Base-by-base conservation (phyloP, 257 asterid genomes). In the Primulina huaijiensis region DNA sequence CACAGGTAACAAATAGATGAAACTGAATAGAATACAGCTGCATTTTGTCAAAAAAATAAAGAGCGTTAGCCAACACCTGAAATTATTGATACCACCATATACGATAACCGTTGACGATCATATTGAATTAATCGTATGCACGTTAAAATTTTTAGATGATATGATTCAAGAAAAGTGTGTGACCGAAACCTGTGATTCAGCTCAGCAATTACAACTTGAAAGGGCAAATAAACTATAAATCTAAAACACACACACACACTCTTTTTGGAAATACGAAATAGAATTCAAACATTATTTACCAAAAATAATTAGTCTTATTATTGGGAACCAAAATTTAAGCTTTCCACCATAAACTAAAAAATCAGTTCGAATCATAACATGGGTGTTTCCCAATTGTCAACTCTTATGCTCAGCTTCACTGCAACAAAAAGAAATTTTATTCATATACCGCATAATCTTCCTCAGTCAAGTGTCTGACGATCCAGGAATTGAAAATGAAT, bases 21-120 rank as follows among this genome's bases (percentile, higher is more conserved):
- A 94, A 94, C 65, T 94, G 99, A 62, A 94, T 87, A 60, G 97
- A 97, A 78, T 87, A 94, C 63, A 94, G 53, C 99, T 94, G 93
- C 89, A 84, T 74, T 61, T 52, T 21, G 60, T 68, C 61, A 60
- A 62, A 63, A 21, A 37, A 79, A 61, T 31, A 74, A 62, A 11
- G 5, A 33, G 61, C 5, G 71, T 81, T 34, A 67, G 59, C 43
- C 17, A 46, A 34, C 19, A 21, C 25, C n/a, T 34, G 34, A 60
- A 34, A 55, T 65, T 12, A 56, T 19, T 60, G 5, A n/a, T 65
- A 46, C 63, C 60, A 6, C 35, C 35, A 33, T 33, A 33, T 31
- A 31, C 3, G 35, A 31, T 31, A 5, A 31, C 35, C 2, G 6
- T 31, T 5, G 35, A 31, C 35, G 3, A 31, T 31, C 35, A 31